Evolutionary conservation across 1,284 basidiomycete genomes (phyloP).

Genomic region (Cystodermella granulosa): DNA sequence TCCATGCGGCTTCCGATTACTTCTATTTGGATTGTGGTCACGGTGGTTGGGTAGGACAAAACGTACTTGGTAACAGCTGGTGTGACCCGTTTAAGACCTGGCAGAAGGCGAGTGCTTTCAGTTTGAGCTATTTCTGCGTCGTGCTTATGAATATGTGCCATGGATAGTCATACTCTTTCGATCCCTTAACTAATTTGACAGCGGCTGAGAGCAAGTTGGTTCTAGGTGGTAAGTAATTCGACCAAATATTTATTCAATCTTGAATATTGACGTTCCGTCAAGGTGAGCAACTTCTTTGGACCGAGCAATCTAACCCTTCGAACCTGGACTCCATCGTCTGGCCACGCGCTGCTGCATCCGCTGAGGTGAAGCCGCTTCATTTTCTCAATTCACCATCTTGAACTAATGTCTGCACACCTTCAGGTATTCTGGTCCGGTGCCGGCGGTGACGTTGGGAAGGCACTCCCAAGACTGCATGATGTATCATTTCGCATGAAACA

Average conservation of each 20-base stretch:
- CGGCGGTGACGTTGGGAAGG: constrained; percentile 41
- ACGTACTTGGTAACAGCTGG: constrained; percentile 48
- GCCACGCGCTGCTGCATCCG: constrained; percentile 75
- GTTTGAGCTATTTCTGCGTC: not conserved
- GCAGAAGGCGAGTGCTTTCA: constrained; percentile 50
- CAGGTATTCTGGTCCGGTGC: constrained; percentile 38
- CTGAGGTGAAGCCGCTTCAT: constrained; percentile 50
- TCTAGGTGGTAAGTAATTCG: constrained; percentile 54
- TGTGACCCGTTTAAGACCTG: constrained; percentile 78
- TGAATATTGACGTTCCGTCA: constrained; percentile 13
- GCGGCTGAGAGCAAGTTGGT: constrained; percentile 50
- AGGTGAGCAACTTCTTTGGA: constrained; percentile 72
- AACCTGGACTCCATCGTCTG: constrained; percentile 73
- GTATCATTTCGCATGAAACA: constrained; percentile 57
- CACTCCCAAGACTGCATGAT: constrained; percentile 60
- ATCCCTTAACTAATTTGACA: constrained; percentile 61
- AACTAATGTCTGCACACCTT: not conserved
- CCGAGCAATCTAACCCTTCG: constrained; percentile 66
- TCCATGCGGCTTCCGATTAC: constrained; percentile 68
- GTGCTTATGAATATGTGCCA: no score
- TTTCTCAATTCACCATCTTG: not conserved
- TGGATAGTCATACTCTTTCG: constrained; percentile 69
- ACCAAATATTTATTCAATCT: not conserved
- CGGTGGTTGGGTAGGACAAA: constrained; percentile 70
- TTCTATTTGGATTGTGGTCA: constrained; percentile 85